A percentile compares a stretch with the other conserved stretches of the same genome.
Conservation (phyloP, 139 green algal species). For the Tetradesmus obliquus region DNA sequence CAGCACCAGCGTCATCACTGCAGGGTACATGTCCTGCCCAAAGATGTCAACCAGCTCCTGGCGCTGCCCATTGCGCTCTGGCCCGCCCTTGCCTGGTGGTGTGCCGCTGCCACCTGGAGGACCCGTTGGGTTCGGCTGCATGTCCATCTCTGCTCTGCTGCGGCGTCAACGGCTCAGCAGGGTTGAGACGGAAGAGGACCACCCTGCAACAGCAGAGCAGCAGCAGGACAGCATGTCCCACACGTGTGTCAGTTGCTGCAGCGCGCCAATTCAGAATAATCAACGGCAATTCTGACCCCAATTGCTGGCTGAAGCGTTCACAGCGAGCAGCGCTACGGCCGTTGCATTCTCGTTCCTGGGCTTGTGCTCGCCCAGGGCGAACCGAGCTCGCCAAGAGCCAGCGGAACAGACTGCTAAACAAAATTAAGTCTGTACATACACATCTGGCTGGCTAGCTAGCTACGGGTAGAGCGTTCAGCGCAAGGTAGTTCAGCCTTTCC, state of each 20-base stretch:
- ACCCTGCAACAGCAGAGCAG: constrained; percentile 1
- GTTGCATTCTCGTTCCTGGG: not conserved
- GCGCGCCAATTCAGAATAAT: too few relatives aligned
- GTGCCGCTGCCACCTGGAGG: not conserved
- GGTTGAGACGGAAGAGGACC: not conserved
- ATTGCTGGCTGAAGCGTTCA: not conserved
- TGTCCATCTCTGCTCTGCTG: constrained; percentile 22
- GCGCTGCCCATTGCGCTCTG: constrained; percentile 17
- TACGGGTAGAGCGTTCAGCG: not conserved
- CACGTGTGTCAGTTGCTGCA: not conserved
- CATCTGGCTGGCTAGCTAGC: not conserved
- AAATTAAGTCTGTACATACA: not conserved
- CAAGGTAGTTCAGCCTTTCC: not conserved
- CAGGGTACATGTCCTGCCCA: constrained; percentile 37
- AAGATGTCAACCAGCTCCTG: constrained; percentile 38
- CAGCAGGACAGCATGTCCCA: not conserved
- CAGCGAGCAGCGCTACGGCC: not conserved
- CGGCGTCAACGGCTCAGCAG: not conserved
- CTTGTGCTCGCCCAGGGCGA: not conserved
- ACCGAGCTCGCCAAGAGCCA: not conserved
- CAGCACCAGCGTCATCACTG: constrained; percentile 28
- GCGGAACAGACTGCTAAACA: not conserved
- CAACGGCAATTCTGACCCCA: too few relatives aligned
- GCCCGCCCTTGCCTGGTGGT: constrained; percentile 19
- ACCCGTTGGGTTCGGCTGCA: not conserved